Conservation (phyloP, 257 asterid genomes). For the Solanum arcanum region DNA sequence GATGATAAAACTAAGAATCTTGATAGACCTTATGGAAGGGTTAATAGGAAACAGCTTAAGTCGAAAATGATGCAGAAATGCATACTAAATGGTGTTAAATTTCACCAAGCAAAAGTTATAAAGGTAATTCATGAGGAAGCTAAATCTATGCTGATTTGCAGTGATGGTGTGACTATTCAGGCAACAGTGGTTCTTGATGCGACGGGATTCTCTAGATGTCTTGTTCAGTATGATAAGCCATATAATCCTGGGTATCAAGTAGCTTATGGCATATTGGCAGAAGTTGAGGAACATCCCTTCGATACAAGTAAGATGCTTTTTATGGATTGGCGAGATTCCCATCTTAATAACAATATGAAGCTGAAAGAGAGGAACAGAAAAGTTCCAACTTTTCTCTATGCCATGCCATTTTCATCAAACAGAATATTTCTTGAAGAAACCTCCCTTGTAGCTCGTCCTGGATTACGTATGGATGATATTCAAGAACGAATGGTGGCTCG, state of each 20-base stretch:
- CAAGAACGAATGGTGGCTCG: slow-evolving; percentile 93
- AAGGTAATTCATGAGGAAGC: slow-evolving; percentile 82
- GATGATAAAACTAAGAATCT: slow-evolving; percentile 60
- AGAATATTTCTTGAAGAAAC: slow-evolving; percentile 94
- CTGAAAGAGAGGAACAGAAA: slow-evolving; percentile 56
- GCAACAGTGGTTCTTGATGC: slow-evolving; percentile 97
- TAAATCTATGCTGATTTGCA: slow-evolving; percentile 71
- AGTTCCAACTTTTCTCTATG: slow-evolving; percentile 86
- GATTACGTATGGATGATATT: slow-evolving; percentile 71
- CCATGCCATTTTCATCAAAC: slow-evolving; percentile 86
- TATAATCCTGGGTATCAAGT: slow-evolving; percentile 98
- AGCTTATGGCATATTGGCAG: slow-evolving; percentile 92
- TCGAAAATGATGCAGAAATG: slow-evolving; percentile 98
- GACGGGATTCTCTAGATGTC: slow-evolving; percentile 80
- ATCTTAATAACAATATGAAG: slow-evolving; percentile 41
- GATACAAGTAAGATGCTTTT: slow-evolving; percentile 84
- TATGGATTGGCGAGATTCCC: slow-evolving; percentile 99
- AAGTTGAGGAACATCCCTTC: slow-evolving; percentile 86
- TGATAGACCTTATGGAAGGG: slow-evolving; percentile 86
- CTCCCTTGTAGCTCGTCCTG: slow-evolving; percentile 96
- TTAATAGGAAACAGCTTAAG: slow-evolving; percentile 72
- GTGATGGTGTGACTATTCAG: slow-evolving; percentile 76
- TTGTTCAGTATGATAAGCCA: slow-evolving; percentile 86
- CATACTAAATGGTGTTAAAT: slow-evolving; percentile 77
- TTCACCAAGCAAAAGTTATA: slow-evolving; percentile 91